Evolutionary conservation across 192 early-diverging fungal species (phyloP), one percentile per base, ranked within the genome.

Genomic region (Fimicolochytrium jonesii): DNA sequence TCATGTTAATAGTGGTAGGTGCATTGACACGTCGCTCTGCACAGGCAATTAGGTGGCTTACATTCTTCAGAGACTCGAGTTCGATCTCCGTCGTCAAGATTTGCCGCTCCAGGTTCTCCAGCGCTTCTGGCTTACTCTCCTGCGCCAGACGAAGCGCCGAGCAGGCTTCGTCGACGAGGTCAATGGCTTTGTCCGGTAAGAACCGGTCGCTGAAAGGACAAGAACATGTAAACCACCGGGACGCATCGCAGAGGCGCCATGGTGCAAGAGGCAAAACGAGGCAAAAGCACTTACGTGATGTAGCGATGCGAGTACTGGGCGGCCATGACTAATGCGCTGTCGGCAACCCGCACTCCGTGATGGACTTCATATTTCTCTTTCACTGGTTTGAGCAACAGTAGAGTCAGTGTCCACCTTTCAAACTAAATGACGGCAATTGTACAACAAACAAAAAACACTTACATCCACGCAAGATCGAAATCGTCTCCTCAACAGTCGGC

Each of bases 71-170:
- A 0, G 92, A 90, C 6, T 84, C 89, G 37, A 83, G 82, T 72
- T 95, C 92, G 50, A 95, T 85, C 70, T 95, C 89, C 9, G 92
- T 73, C 71, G 92, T 93, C 53, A 94, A 67, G 41, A 83, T 79
- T 22, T 77, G 78, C 34, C 92, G 87, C 59, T 95, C 92, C 15
- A 95, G 70, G 1, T 88, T 81, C 69, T 95, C 92, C 31, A 95
- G 91, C 35, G 81, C 71, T 71, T 95, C 93, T 2, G 93, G 93
- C 62, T 92, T 87, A 9, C 89, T 91, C 60, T 95, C 93, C 13
- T 91, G 79, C 66, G 93, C 90, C 7, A 95, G 88, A 29, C 92
- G 86, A 5, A 88, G 85, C 68, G 89, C 88, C 7, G 93, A 88
- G 64, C 85, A 89, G 4, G 93, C 92, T 73, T 95, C 92, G 68